Percentiles rank a stretch among this genome's conserved stretches.
phyloP scores from a whole-genome alignment of 2,329 filamentous ascomycete species.

The Sporothrix inflata region DNA sequence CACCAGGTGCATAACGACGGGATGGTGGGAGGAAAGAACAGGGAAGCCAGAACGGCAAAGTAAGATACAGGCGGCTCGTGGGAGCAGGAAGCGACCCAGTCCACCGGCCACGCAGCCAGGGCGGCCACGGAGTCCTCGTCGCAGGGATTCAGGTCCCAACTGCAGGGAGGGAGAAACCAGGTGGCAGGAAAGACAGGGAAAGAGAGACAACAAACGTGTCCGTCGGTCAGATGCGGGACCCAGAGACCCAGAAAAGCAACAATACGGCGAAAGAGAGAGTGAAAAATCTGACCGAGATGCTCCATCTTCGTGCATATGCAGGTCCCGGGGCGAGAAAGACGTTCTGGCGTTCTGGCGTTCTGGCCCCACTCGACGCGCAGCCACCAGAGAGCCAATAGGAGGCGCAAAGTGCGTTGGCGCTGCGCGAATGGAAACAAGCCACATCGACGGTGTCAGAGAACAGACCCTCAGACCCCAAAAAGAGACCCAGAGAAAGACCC shows the following conservation, averaged over 20 bases:
- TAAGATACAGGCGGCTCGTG: not conserved
- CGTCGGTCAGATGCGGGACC: not conserved
- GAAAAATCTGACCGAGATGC: constrained; percentile 16
- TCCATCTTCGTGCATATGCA: constrained; percentile 22
- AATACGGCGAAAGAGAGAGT: not conserved
- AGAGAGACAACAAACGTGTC: not conserved
- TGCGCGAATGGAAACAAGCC: constrained; percentile 28
- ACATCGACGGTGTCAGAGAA: not conserved
- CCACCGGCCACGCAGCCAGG: not conserved
- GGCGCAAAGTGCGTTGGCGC: not conserved
- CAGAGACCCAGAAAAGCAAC: not conserved
- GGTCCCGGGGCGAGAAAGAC: constrained; percentile 10
- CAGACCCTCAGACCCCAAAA: not conserved
- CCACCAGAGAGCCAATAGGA: constrained; percentile 1
- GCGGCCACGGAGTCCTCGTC: not conserved
- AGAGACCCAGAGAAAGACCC: not conserved
- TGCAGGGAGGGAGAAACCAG: not conserved
- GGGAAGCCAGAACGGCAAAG: not conserved
- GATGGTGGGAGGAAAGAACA: not conserved
- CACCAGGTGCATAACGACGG: not conserved
- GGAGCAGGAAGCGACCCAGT: not conserved
- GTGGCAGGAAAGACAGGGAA: not conserved
- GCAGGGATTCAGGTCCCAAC: constrained; percentile 2
- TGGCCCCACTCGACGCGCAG: not conserved
- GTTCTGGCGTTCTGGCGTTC: not conserved